These are phyloP conservation scores for Penicillium herquei DNA, from an alignment of 495 filamentous ascomycete species.

Conservation along the genomic window DNA sequence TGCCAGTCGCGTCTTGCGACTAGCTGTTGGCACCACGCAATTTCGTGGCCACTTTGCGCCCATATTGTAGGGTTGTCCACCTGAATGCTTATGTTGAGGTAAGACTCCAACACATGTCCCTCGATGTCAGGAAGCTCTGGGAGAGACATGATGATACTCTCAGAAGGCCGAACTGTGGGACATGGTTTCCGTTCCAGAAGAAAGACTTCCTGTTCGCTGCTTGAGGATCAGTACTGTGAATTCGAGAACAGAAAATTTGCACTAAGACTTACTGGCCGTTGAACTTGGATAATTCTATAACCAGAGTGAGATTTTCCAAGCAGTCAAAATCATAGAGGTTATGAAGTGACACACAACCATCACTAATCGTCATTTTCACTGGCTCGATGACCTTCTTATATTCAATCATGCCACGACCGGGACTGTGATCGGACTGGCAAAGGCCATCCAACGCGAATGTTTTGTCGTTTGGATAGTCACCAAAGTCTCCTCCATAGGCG, in stretches of 20 bases:
- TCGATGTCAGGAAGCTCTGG: not conserved
- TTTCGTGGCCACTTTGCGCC: slow-evolving; percentile 30
- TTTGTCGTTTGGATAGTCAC: slow-evolving; percentile 61
- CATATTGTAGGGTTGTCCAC: slow-evolving; percentile 25
- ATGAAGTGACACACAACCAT: not conserved
- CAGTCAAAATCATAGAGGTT: not conserved
- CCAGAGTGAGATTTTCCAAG: not conserved
- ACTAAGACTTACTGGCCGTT: not conserved
- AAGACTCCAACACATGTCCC: not conserved
- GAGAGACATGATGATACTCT: not conserved
- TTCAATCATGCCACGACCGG: slow-evolving; percentile 58
- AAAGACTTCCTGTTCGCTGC: not conserved
- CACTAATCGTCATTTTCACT: not conserved
- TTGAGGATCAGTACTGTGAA: not conserved
- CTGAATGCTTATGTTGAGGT: slow-evolving; percentile 32
- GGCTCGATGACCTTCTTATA: slow-evolving; percentile 62
- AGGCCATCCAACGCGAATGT: slow-evolving; percentile 70
- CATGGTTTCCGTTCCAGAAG: not conserved
- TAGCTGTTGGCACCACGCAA: slow-evolving; percentile 32
- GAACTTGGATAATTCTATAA: not conserved
- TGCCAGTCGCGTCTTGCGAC: slow-evolving; percentile 15
- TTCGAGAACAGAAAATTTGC: not conserved
- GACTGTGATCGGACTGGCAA: slow-evolving; percentile 53
- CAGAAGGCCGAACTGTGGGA: not conserved
- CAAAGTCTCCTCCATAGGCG: slow-evolving; percentile 68